These are phyloP conservation scores for Paramecium biaurelia DNA, from an alignment of 73 alveolate species.

Conservation along the genomic window DNA sequence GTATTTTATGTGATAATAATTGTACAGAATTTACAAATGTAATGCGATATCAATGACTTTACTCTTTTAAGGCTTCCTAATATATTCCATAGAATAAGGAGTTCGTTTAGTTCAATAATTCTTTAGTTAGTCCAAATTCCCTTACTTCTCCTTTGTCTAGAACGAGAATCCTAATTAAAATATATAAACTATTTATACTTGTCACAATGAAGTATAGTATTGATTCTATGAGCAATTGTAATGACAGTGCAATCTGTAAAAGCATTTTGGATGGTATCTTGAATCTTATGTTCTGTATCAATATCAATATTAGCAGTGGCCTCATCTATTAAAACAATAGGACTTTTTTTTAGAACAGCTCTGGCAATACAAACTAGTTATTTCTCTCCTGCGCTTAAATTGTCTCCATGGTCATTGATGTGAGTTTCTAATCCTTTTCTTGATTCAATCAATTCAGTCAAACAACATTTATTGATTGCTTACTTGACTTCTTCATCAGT, in stretches of 20 bases:
- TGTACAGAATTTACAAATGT: no score
- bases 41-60: background rate
- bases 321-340: slow-evolving; percentile 86
- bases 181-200: background rate
- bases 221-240: slow-evolving; percentile 82
- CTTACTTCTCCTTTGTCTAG: slow-evolving; percentile 64
- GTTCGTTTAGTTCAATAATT: background rate
- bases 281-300: slow-evolving; percentile 80
- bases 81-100: background rate
- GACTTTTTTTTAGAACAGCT: slow-evolving; percentile 74
- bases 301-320: slow-evolving; percentile 91
- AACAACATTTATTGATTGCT: slow-evolving; percentile 65
- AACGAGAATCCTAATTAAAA: slow-evolving; percentile 42
- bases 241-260: slow-evolving; percentile 73
- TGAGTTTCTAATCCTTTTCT: slow-evolving; percentile 67
- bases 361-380: slow-evolving; percentile 81
- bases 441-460: slow-evolving; percentile 52
- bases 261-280: slow-evolving; percentile 65
- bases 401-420: slow-evolving; percentile 76
- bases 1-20: no score
- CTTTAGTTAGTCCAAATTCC: background rate
- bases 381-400: slow-evolving; percentile 83
- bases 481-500: slow-evolving; percentile 68
- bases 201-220: slow-evolving; percentile 73
- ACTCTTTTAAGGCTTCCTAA: background rate